phyloP scores from a whole-genome alignment of 2,329 filamentous ascomycete species.

The Onygenales sp. region DNA sequence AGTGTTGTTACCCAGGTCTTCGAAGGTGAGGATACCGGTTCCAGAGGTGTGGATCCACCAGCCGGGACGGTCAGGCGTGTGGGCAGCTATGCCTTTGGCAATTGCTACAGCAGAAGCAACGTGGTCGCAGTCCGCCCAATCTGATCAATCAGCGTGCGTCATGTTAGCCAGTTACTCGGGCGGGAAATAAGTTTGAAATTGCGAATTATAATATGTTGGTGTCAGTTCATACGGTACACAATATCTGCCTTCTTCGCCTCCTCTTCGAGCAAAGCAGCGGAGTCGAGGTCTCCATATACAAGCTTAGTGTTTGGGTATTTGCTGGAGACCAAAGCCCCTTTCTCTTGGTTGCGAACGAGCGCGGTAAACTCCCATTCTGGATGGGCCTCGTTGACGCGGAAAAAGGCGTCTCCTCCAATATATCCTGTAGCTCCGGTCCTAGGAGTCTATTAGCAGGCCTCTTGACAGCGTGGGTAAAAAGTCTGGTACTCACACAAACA shows the following conservation, averaged over 20 bases:
- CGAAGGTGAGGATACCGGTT: constrained; percentile 32
- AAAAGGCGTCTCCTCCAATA: constrained; percentile 45
- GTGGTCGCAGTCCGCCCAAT: constrained; percentile 36
- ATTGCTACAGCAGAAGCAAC: constrained; percentile 33
- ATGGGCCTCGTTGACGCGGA: constrained; percentile 35
- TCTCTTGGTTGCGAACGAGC: constrained; percentile 36
- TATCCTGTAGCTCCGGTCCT: constrained; percentile 46
- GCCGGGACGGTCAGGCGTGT: constrained; percentile 25
- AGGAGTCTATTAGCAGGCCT: constrained; percentile 19
- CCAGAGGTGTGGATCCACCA: constrained; percentile 39
- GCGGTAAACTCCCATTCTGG: constrained; percentile 38
- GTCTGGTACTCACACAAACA: constrained; percentile 21
- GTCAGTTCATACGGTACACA: constrained; percentile 31
- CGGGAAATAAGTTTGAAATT: not conserved
- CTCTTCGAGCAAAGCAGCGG: constrained; percentile 28
- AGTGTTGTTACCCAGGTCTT: constrained; percentile 30
- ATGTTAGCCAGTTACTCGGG: not conserved
- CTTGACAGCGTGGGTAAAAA: not conserved
- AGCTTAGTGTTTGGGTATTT: constrained; percentile 33
- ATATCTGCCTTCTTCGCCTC: constrained; percentile 40
- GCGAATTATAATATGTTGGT: not conserved
- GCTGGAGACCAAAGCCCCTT: constrained; percentile 29
- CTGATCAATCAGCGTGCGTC: constrained; percentile 11
- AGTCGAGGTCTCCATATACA: constrained; percentile 36
- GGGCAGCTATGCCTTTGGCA: constrained; percentile 28